phyloP scores from a whole-genome alignment of 139 green algal species.

The Tetradesmus lagerheimii region DNA sequence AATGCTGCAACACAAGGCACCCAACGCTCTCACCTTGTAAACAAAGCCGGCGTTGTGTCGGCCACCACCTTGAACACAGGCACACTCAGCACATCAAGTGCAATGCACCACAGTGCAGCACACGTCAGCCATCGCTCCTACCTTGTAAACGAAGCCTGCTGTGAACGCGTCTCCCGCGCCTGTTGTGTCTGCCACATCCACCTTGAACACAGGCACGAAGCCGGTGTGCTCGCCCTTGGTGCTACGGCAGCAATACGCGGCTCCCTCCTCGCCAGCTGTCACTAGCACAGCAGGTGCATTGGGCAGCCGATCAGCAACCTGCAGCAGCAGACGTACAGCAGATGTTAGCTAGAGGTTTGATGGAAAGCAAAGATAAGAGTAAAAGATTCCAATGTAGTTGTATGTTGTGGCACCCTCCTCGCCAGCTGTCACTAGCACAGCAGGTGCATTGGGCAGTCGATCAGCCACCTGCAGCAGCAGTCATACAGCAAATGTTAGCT shows the following conservation, averaged over 20 bases:
- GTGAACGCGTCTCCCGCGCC: conserved; percentile 93
- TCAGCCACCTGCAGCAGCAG: conserved; percentile 63
- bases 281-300: conserved; percentile 80
- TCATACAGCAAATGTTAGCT: no score
- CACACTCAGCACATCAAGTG: not conserved
- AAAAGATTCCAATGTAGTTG: no score
- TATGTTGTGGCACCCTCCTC: conserved; percentile 78
- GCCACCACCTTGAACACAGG: conserved; percentile 59
- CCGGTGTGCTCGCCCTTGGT: conserved; percentile 69
- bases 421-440: conserved; percentile 87
- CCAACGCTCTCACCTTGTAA: conserved; percentile 56
- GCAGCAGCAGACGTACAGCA: not conserved
- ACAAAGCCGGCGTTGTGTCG: conserved; percentile 92
- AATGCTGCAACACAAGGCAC: no score
- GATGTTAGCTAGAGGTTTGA: no score
- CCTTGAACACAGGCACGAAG: conserved; percentile 71
- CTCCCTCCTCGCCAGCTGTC: conserved; percentile 83
- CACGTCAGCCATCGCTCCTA: no score
- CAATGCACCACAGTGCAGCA: no score
- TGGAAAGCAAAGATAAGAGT: no score
- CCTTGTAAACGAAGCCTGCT: conserved; percentile 79
- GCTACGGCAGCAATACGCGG: conserved; percentile 77
- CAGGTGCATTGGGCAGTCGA: conserved; percentile 65
- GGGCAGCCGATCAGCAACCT: conserved; percentile 72
- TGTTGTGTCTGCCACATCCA: conserved; percentile 89